These are phyloP conservation scores for Lipomyces yamadae DNA, from an alignment of 805 yeast genomes.

Conservation along the genomic window DNA sequence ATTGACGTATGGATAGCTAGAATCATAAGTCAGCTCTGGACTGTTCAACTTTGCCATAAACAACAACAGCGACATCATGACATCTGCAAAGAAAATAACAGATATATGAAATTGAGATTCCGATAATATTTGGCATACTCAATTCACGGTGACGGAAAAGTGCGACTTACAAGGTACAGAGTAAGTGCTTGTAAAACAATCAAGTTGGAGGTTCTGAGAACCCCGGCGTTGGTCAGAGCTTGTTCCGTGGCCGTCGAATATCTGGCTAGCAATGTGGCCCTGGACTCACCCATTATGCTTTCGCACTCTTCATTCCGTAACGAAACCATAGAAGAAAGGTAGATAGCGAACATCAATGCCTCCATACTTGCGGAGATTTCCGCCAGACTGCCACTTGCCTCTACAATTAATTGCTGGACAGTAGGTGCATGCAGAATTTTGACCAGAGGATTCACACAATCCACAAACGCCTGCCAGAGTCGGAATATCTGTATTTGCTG, in stretches of 20 bases:
- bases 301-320: not conserved
- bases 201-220: not conserved
- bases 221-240: not conserved
- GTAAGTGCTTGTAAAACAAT: not conserved
- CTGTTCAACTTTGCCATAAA: no score
- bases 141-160: not conserved
- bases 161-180: not conserved
- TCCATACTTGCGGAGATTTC: not conserved
- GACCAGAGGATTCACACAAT: not conserved
- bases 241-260: not conserved
- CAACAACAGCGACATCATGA: no score
- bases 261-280: not conserved
- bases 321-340: not conserved
- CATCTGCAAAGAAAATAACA: no score
- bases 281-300: not conserved
- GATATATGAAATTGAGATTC: no score
- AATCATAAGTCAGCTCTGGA: no score
- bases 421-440: not conserved
- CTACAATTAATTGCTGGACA: not conserved
- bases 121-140: no score
- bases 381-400: not conserved
- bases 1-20: no score
- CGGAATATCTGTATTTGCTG: not conserved
- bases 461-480: not conserved
- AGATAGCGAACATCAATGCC: constrained; percentile 3